phyloP scores from a whole-genome alignment of 2,329 filamentous ascomycete species.

The Rhynchosporium secalis region DNA sequence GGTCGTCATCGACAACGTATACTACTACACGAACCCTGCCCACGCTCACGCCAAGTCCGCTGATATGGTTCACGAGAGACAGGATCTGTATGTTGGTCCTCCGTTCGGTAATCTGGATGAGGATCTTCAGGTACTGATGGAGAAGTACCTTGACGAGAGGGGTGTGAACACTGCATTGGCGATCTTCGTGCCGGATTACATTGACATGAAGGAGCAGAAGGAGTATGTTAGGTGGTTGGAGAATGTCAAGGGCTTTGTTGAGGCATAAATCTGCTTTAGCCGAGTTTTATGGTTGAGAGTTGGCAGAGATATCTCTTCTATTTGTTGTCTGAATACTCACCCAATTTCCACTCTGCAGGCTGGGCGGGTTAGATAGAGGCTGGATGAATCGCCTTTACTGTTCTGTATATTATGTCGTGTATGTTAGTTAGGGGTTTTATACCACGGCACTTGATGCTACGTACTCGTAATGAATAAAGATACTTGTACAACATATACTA shows the following conservation, averaged over 20 bases:
- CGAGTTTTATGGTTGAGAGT: not conserved
- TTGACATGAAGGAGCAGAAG: constrained; percentile 97
- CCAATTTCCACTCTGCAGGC: constrained; percentile 14
- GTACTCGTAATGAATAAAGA: constrained; percentile 14
- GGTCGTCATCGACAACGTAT: constrained; percentile 87
- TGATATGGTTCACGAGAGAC: constrained; percentile 74
- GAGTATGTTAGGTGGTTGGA: constrained; percentile 92
- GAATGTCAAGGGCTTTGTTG: constrained; percentile 83
- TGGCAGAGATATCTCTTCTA: constrained; percentile 7
- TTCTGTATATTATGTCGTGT: constrained; percentile 9
- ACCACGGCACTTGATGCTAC: constrained; percentile 9
- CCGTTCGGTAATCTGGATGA: constrained; percentile 94
- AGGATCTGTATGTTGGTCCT: constrained; percentile 83
- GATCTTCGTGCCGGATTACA: constrained; percentile 91
- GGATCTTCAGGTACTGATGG: constrained; percentile 88
- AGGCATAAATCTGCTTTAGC: constrained; percentile 51
- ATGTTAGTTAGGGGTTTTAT: constrained; percentile 6
- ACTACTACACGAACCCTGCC: constrained; percentile 77
- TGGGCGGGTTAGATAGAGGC: not conserved
- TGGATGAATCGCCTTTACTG: not conserved
- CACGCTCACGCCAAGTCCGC: constrained; percentile 74
- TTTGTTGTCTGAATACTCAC: constrained; percentile 12
- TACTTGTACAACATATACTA: constrained; percentile 5
- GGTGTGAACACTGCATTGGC: constrained; percentile 86
- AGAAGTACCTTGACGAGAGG: constrained; percentile 92